Base-by-base conservation (phyloP, 768 basidiomycete species). In the Tubosaeta sp. region DNA sequence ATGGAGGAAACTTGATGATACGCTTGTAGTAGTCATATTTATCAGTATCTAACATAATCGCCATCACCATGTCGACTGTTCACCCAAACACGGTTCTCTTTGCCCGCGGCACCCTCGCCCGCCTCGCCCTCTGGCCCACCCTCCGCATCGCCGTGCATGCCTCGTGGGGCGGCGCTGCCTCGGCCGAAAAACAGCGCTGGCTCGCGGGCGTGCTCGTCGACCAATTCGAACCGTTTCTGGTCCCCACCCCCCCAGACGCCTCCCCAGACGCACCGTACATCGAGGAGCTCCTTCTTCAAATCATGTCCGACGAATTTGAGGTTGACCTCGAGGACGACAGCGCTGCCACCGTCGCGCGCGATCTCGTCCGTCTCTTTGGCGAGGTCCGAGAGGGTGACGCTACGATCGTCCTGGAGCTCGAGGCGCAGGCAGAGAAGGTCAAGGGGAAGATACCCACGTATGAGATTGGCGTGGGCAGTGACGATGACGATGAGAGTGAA, bases 271-370 rank as follows among this genome's bases (percentile, higher is more conserved):
- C 78, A 22, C 75, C 82, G 59, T 91, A 94, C 59, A 71, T 98
- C 54, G 91, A 90, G 60, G 83, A 90, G 46, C 73, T 87, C 56
- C 74, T 98, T 13, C 73, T 88, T 12, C 91, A 95, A 61, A 80
- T 90, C 42, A 83, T 96, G 77, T 74, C 75, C 8, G 91, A 96
- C 59, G 94, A 96, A 63, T 97, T 91, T 60, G 91, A 93, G 19
- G 79, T 82, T 13, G 71, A 77, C 11, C 71, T 97, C 21, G 93
- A 96, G 57, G 95, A 98, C 60, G 90, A 81, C 18, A 93, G 90
- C 48, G 83, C 85, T 1, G 82, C 83, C 51, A 71, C 66, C 3
- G 83, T 97, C 38, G 86, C 91, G 11, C 70, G 64, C 56, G 90
- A 94, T 60, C 73, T 94, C 29, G 76, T 90, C 27, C 68, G 61